A percentile compares a stretch with the other conserved stretches of the same genome.
Conservation (phyloP, 805 yeast genomes). For the Candida broadrunensis region DNA sequence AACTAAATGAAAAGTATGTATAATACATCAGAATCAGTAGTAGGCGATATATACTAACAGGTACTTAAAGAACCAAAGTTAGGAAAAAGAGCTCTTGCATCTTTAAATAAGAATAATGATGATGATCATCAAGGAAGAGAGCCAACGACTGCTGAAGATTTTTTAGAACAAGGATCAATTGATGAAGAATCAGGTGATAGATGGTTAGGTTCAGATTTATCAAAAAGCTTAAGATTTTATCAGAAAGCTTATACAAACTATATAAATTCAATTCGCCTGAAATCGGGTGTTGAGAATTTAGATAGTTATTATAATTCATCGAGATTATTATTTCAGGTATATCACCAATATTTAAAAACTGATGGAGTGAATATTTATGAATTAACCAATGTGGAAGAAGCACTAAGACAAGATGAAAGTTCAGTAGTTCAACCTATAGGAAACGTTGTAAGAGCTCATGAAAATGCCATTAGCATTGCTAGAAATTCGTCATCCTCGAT, state of each 20-base stretch:
- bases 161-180: constrained; percentile 51
- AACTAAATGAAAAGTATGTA: constrained; percentile 3
- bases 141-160: constrained; percentile 49
- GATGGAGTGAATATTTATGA: constrained; percentile 41
- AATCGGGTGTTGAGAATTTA: constrained; percentile 2
- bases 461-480: constrained; percentile 24
- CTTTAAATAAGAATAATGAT: neutral
- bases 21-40: too few species aligned
- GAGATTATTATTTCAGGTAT: constrained; percentile 58
- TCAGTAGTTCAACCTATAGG: constrained; percentile 40
- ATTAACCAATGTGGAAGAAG: constrained; percentile 32
- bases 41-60: neutral
- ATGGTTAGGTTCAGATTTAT: constrained; percentile 64
- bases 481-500: constrained; percentile 8
- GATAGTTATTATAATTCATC: constrained; percentile 61
- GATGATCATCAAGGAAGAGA: neutral
- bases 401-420: constrained; percentile 16
- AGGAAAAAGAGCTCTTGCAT: neutral
- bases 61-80: neutral
- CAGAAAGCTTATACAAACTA: constrained; percentile 53
- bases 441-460: constrained; percentile 36
- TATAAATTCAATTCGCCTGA: constrained; percentile 23
- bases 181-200: constrained; percentile 77
- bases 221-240: constrained; percentile 64
- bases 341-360: constrained; percentile 45